phyloP scores from a whole-genome alignment of 768 basidiomycete genomes.

The Rhodotorula toruloides region DNA sequence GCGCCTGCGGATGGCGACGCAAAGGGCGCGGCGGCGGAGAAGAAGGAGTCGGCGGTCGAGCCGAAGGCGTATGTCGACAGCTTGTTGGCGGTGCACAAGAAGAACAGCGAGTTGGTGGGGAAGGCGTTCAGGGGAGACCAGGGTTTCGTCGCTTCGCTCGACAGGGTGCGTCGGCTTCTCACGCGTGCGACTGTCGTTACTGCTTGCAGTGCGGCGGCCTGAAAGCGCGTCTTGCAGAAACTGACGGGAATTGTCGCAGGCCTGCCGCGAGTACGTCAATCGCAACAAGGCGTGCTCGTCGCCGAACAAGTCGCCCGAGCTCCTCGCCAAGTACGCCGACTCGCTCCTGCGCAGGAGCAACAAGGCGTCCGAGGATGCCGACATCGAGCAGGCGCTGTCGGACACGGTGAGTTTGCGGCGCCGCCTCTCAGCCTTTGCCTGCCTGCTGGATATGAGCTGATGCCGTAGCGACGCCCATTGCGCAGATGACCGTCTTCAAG shows the following conservation, averaged over 20 bases:
- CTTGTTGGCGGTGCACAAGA: conserved; percentile 80
- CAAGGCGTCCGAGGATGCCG: conserved; percentile 86
- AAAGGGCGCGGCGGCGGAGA: neutral
- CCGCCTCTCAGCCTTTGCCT: neutral
- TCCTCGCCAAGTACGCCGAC: conserved; percentile 88
- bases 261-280: conserved; percentile 92
- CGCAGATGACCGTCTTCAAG: conserved; percentile 92
- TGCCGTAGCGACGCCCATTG: too few species aligned
- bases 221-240: neutral
- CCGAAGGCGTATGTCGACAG: conserved; percentile 94
- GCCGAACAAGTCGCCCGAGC: conserved; percentile 75
- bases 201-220: neutral
- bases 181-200: neutral
- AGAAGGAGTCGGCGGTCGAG: conserved; percentile 49
- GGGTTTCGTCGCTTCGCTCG: conserved; percentile 86
- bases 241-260: conserved; percentile 51
- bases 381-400: conserved; percentile 81
- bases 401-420: conserved; percentile 62
- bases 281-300: conserved; percentile 81
- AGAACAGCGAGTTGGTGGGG: conserved; percentile 81
- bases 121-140: conserved; percentile 87
- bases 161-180: conserved; percentile 51
- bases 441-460: neutral
- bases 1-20: conserved; percentile 46
- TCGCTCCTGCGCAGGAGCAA: conserved; percentile 85